Evolutionary conservation across 768 basidiomycete species (phyloP), one percentile per base, ranked within the genome.

Genomic region (Tephrocybe sp.): DNA sequence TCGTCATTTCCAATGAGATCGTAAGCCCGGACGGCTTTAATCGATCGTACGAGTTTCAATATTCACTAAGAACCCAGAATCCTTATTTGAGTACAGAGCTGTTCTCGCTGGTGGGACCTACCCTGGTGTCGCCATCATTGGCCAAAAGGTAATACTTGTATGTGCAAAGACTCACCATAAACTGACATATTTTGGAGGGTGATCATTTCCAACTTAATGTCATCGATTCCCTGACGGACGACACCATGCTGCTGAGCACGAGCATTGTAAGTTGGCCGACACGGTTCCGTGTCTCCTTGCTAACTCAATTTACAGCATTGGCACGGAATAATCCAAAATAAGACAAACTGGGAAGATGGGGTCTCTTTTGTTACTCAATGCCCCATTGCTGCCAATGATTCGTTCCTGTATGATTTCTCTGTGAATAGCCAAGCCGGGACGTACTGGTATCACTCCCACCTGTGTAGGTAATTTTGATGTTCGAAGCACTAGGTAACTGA

Each of bases 281-380:
- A 60, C 47, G 57, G 57, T 60, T 20, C 56, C 6, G n/a, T 41
- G 1, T 42, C 23, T 17, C 23, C 14, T 9, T 42, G 33, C 41
- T 32, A 35, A 39, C 7, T 36, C 30, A 26, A 11, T 16, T 10
- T 17, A 34, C 17, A 54, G 52, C 52, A 54, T 49, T 54, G 52
- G 52, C 52, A 53, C 32, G 52, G 52, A 5, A 43, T 53, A 33
- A 44, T 48, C 16, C 58, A 59, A 43, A 16, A 22, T 11, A 47
- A 49, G 4, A 44, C 58, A 4, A 51, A 45, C 13, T 60, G 58
- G 58, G 55, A 49, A 10, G 58, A 60, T 36, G 58, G 58, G 7
- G 36, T 53, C 14, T 48, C 38, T 5, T 49, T 39, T 12, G 54
- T 72, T 3, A 70, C 67, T 8, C 74, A 73, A 45, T 74, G 72